Evolutionary conservation across 2,329 filamentous ascomycete species (phyloP), one percentile per base, ranked within the genome.

Genomic region (Gaeumannomyces sp.): DNA sequence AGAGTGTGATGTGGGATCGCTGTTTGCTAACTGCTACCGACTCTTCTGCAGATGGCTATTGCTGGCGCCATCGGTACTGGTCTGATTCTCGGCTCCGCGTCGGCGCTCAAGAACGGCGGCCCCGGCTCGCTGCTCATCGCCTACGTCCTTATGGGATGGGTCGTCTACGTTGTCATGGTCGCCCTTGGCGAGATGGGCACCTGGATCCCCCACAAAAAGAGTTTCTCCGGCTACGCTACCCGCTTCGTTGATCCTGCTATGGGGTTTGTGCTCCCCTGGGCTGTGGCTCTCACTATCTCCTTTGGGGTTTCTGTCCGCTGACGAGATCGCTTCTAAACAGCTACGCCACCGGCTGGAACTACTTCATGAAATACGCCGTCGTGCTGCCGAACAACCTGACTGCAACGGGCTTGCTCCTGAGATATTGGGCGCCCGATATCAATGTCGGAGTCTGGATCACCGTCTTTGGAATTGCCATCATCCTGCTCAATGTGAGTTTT

Each of bases 101-200:
- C 77, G 27, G 77, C 79, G 1, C 74, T 86, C 33, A 74, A 77
- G 1, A 80, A 76, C 5, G 80, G 80, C 60, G 83, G 83, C 1
- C 78, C 77, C 3, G 77, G 70, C 0, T 72, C 74, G 13, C 69
- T 78, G 2, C 67, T 80, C 0, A 75, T 80, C 61, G 75, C 74
- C 6, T 80, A 80, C 63, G 61, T 74, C 19, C 56, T 83, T 71
- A 69, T 83, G 69, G 79, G 70, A 56, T 66, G 71, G 65, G 85
- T 89, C 65, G 70, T 75, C 66, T 89, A 85, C 73, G 74, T 88
- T 29, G 86, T 89, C 66, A 88, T 89, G 85, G 83, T 83, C 64
- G 85, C 84, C 59, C 81, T 89, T n/a, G 86, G 86, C 62, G 87
- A 90, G 71, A 89, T 89, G 86, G 86, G 86, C 29, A 81, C 87